A percentile compares a stretch with the other conserved stretches of the same genome.
Evolutionary conservation across 352 stramenopile species (phyloP).

Genomic region (Globisporangium abappressorium): DNA sequence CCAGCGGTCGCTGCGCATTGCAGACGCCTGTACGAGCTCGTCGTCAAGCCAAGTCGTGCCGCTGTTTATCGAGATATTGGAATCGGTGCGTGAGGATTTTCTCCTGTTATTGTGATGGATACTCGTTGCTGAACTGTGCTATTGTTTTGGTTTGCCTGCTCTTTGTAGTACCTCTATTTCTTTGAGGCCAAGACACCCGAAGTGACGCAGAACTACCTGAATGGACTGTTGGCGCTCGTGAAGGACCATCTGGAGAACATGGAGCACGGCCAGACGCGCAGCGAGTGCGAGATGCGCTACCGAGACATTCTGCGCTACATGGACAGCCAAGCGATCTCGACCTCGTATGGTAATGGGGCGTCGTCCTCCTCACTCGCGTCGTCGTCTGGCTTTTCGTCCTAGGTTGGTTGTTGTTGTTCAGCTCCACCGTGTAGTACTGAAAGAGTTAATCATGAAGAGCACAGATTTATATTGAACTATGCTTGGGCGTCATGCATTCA

Average conservation of each 20-base stretch:
- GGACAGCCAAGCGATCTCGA: slow-evolving; percentile 39
- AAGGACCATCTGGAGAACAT: slow-evolving; percentile 94
- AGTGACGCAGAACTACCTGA: slow-evolving; percentile 70
- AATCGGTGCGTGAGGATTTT: slow-evolving; percentile 50
- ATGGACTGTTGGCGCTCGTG: slow-evolving; percentile 79
- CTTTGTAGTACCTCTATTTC: slow-evolving; percentile 89
- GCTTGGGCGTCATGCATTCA: background rate
- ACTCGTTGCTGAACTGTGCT: background rate
- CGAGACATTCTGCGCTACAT: slow-evolving; percentile 81
- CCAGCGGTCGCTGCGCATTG: slow-evolving; percentile 94
- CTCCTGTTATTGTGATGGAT: background rate
- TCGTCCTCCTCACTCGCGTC: slow-evolving; percentile 22
- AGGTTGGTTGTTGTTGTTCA: background rate
- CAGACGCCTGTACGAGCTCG: slow-evolving; percentile 78
- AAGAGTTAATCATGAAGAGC: background rate
- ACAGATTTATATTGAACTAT: background rate
- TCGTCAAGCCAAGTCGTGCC: slow-evolving; percentile 79
- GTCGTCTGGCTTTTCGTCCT: background rate
- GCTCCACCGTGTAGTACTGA: background rate
- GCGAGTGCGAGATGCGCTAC: slow-evolving; percentile 84
- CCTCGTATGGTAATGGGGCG: slow-evolving; percentile 21
- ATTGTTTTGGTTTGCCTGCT: background rate
- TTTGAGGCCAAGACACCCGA: slow-evolving; percentile 84
- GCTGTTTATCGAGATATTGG: slow-evolving; percentile 97
- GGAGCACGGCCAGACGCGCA: slow-evolving; percentile 55